phyloP scores from a whole-genome alignment of 2,329 filamentous ascomycete genomes.

The Parafenestella ontariensis region DNA sequence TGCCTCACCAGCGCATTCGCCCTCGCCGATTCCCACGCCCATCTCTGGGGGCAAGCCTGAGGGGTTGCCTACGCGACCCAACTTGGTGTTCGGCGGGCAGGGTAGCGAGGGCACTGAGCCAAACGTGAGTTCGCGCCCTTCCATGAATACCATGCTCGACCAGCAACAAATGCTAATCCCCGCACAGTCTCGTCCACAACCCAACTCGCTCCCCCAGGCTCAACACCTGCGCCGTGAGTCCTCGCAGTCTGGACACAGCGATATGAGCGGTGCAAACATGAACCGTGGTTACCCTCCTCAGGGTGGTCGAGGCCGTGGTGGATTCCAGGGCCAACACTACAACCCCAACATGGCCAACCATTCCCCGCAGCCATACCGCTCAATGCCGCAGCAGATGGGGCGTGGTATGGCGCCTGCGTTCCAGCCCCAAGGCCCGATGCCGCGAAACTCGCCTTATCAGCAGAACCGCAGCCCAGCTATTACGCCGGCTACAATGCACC shows the following conservation, averaged over 20 bases:
- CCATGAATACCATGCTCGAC: neutral
- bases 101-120: constrained; percentile 71
- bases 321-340: constrained; percentile 55
- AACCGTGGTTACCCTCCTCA: constrained; percentile 49
- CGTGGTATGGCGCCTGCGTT: constrained; percentile 62
- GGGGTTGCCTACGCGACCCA: constrained; percentile 72
- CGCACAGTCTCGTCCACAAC: constrained; percentile 66
- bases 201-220: constrained; percentile 62
- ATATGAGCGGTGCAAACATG: constrained; percentile 66
- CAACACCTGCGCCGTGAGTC: constrained; percentile 86
- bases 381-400: constrained; percentile 58
- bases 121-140: constrained; percentile 66
- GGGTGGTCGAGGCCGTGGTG: constrained; percentile 62
- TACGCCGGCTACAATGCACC: constrained; percentile 69
- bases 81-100: constrained; percentile 82
- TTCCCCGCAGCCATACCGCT: constrained; percentile 63
- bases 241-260: constrained; percentile 79
- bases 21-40: constrained; percentile 91
- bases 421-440: constrained; percentile 57
- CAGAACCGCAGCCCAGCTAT: constrained; percentile 65
- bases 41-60: constrained; percentile 86
- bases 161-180: constrained; percentile 18
- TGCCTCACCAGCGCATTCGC: constrained; percentile 84
- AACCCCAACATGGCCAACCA: constrained; percentile 51
- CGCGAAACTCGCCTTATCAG: constrained; percentile 65